These are phyloP conservation scores for Aspergillus ruber DNA, from an alignment of 2,329 filamentous ascomycete genomes.

Conservation along the genomic window DNA sequence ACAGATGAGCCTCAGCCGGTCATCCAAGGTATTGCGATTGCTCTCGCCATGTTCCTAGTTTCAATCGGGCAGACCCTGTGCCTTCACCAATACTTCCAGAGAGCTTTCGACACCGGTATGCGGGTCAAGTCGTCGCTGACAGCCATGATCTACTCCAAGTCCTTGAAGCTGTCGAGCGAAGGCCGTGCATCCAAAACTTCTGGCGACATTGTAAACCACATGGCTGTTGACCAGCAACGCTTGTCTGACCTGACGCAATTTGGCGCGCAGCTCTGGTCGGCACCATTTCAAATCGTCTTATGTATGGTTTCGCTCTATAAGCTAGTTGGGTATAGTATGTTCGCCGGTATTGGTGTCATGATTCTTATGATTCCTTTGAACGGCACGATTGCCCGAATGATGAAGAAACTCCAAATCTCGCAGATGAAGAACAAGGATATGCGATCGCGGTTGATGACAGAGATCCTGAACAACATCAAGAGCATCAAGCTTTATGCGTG, in stretches of 20 bases:
- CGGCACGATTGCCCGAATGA: constrained; percentile 80
- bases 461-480: constrained; percentile 99
- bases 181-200: constrained; percentile 83
- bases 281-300: constrained; percentile 89
- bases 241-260: constrained; percentile 93
- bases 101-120: constrained; percentile 93
- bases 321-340: constrained; percentile 89
- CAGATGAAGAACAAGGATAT: constrained; percentile 99
- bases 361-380: constrained; percentile 96
- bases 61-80: constrained; percentile 81
- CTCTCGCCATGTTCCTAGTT: constrained; percentile 83
- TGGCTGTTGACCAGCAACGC: constrained; percentile 96
- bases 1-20: constrained; percentile 63
- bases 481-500: constrained; percentile 98
- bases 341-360: constrained; percentile 92
- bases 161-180: constrained; percentile 84
- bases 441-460: constrained; percentile 85
- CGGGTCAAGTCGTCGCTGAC: constrained; percentile 86
- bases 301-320: constrained; percentile 96
- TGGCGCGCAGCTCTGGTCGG: constrained; percentile 91
- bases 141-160: constrained; percentile 87
- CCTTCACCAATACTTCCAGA: constrained; percentile 96
- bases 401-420: constrained; percentile 89
- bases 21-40: constrained; percentile 78
- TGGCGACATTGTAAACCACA: constrained; percentile 97